phyloP scores from a whole-genome alignment of 2,329 filamentous ascomycete genomes.

The Claviceps quebecensis region DNA sequence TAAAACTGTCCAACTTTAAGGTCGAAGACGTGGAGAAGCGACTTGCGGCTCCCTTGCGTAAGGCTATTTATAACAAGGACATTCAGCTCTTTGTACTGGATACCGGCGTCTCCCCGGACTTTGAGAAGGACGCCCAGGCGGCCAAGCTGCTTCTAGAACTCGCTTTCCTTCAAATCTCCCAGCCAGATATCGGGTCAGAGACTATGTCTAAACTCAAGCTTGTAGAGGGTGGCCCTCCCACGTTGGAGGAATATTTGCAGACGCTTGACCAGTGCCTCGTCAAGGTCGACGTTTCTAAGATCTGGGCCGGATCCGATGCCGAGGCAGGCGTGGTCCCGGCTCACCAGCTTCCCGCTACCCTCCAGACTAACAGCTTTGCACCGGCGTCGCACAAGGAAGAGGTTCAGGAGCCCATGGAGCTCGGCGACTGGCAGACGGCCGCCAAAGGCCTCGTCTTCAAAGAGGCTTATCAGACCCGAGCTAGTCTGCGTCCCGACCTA shows the following conservation, averaged over 20 bases:
- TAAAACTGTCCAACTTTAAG: conserved; percentile 68
- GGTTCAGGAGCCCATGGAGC: conserved; percentile 45
- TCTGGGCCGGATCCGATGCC: conserved; percentile 57
- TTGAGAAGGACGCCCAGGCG: conserved; percentile 50
- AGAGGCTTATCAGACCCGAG: conserved; percentile 72
- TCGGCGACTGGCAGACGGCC: conserved; percentile 67
- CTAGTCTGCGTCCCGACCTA: conserved; percentile 69
- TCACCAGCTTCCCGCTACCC: conserved; percentile 42
- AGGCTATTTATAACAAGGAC: conserved; percentile 54
- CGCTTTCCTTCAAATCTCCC: conserved; percentile 67
- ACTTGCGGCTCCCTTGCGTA: conserved; percentile 56
- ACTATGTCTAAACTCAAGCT: conserved; percentile 51
- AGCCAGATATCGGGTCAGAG: conserved; percentile 48
- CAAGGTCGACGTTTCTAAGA: conserved; percentile 58
- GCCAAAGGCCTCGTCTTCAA: conserved; percentile 88
- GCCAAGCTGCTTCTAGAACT: conserved; percentile 59
- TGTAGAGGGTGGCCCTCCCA: conserved; percentile 38
- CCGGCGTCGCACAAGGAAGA: conserved; percentile 75
- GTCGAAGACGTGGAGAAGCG: conserved; percentile 84
- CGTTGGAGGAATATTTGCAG: conserved; percentile 44
- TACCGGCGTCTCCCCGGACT: conserved; percentile 49
- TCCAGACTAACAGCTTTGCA: conserved; percentile 70
- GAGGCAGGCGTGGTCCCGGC: conserved; percentile 34
- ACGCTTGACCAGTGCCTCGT: conserved; percentile 57
- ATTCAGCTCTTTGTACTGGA: conserved; percentile 67